Percentiles rank a stretch among this genome's conserved stretches.
Conservation (phyloP, 441 rosid genomes). For the Corymbia calophylla region DNA sequence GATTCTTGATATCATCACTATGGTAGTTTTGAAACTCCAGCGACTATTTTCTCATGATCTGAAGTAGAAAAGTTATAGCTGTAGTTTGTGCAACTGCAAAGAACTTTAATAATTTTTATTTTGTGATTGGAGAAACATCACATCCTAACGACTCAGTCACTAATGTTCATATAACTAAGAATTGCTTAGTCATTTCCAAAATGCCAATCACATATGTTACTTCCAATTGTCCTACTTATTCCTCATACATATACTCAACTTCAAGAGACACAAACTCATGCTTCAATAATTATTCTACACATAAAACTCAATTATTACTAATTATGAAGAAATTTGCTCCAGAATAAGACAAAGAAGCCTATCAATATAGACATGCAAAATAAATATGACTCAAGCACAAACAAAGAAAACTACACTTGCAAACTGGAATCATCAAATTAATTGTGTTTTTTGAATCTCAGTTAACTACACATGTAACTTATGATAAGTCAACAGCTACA, state of each 20-base stretch:
- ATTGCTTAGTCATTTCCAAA: neutral
- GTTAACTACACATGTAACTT: conserved; percentile 11
- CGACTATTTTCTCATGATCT: neutral
- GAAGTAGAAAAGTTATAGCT: neutral
- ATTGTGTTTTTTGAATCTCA: neutral
- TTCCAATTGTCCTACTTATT: neutral
- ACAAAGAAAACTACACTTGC: neutral
- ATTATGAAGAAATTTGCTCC: neutral
- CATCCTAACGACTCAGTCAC: neutral
- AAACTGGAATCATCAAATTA: neutral
- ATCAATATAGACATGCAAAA: neutral
- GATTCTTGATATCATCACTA: neutral
- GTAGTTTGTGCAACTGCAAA: neutral
- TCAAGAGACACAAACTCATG: neutral
- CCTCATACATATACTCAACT: neutral
- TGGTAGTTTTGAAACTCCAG: neutral
- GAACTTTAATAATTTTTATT: neutral
- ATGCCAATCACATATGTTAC: neutral
- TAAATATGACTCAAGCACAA: neutral
- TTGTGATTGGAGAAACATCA: neutral
- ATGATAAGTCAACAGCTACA: conserved; percentile 75
- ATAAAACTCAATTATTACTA: neutral
- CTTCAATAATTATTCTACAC: neutral
- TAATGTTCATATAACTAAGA: neutral
- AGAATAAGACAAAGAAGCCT: neutral